Evolutionary conservation across 2,329 filamentous ascomycete species (phyloP), one percentile per base, ranked within the genome.

Genomic region (Xylaria sp.): DNA sequence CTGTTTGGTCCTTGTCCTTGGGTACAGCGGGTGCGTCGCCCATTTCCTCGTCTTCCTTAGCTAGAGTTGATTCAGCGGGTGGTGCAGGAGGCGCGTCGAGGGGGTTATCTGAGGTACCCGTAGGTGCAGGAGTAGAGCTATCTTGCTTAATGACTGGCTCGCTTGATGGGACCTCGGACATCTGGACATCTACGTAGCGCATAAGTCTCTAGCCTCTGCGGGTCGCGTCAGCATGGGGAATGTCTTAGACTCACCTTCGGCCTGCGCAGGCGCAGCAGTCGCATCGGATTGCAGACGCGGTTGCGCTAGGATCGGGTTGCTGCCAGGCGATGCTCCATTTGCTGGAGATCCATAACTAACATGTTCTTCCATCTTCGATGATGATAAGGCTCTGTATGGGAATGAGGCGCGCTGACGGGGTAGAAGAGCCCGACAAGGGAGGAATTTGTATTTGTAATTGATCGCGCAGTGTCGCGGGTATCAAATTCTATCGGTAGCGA

Each of bases 21-120:
- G 82, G 78, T n/a, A 85, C 84, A 54, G 84, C 82, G 53, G 83
- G 83, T 68, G 83, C 88, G 72, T 92, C 92, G 67, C 86, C 90
- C 92, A 95, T 95, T 75, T 94, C 93, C 77, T 94, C 91, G 76
- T 96, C 93, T 73, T 92, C 90, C 67, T 86, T 80, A 71, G 82
- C 86, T 70, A 86, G 83, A 62, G 85, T 86, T 69, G 87, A 87
- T 75, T 92, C 88, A 58, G 86, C 84, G 69, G 86, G 86, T 42
- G 89, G 89, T 57, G 85, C 90, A 68, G 88, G 85, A 48, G 90
- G 89, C 65, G 89, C 89, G 82, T 93, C 89, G 74, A 91, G 83
- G n/a, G 89, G 87, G 76, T 90, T 91, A 76, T 91, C 89, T 69
- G 82, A 82, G 57, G 76, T 74, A 65, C 80, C 83, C 70, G 83